Percentiles rank a stretch among this genome's conserved stretches.
Conservation (phyloP, 306 rosid species). For the Gastrolobium villosum region DNA sequence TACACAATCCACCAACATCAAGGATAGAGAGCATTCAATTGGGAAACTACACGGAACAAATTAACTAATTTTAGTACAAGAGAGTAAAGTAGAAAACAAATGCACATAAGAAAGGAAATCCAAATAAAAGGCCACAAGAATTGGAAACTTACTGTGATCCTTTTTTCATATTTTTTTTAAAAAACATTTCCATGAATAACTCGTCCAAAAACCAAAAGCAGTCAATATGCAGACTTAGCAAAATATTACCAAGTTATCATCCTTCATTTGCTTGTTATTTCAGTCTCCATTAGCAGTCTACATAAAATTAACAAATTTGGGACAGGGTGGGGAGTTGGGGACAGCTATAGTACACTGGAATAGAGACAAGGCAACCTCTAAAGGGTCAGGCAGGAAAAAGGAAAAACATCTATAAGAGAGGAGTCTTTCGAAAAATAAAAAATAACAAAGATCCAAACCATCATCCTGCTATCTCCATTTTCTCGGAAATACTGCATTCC, state of each 20-base stretch:
- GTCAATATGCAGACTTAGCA: not conserved
- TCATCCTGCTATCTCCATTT: constrained; percentile 3
- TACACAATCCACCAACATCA: constrained; percentile 97
- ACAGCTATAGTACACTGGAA: not conserved
- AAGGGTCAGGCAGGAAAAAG: not conserved
- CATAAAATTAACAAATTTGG: not conserved
- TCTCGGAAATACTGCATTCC: constrained; percentile 6
- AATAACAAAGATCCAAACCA: not conserved
- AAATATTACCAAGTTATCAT: not conserved
- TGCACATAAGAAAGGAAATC: not conserved
- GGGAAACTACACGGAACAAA: constrained; percentile 75
- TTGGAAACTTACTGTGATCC: not conserved
- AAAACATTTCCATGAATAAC: constrained; percentile 16
- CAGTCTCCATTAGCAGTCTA: not conserved
- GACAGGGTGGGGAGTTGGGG: not conserved
- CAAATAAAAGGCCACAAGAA: constrained; percentile 22
- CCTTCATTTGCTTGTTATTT: not conserved
- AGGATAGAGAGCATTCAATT: constrained; percentile 96
- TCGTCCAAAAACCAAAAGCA: not conserved
- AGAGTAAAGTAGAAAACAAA: constrained; percentile 21
- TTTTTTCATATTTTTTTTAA: not conserved
- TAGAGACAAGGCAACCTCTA: not conserved
- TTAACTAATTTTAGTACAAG: constrained; percentile 37
- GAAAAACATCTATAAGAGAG: not conserved
- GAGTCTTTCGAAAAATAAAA: not conserved